Evolutionary conservation across 106 monocot species (phyloP).

Genomic region (Xerophyta viscosa): DNA sequence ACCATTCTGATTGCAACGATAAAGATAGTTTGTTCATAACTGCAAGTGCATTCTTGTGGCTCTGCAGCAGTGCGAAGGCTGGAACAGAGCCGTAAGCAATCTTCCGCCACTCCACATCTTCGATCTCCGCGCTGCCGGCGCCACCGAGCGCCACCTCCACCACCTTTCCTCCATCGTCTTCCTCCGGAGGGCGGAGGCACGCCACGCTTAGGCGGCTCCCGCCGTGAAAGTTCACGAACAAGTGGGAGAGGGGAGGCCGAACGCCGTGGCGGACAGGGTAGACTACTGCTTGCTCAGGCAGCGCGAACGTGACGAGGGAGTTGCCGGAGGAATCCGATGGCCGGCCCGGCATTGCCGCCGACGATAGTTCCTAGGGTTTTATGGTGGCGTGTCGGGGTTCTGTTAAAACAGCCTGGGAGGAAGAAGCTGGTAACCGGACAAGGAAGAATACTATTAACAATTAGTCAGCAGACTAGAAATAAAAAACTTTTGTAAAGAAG

Average conservation of each 20-base stretch:
- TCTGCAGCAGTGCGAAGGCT: constrained; percentile 76
- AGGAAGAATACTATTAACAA: too few species aligned
- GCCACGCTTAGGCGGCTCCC: constrained; percentile 78
- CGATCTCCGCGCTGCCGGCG: constrained; percentile 20
- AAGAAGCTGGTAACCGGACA: too few species aligned
- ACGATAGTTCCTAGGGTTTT: constrained; percentile 17
- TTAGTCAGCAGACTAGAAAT: too few species aligned
- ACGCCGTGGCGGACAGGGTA: constrained; percentile 58
- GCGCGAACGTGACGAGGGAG: constrained; percentile 32
- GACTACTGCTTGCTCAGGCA: constrained; percentile 4
- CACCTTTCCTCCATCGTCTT: constrained; percentile 41
- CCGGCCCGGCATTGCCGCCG: constrained; percentile 44
- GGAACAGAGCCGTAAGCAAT: constrained; percentile 76
- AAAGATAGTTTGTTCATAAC: constrained; percentile 26
- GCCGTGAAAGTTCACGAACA: constrained; percentile 63
- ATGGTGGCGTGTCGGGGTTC: background rate
- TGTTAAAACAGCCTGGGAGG: constrained; percentile 12
- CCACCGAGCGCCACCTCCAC: constrained; percentile 49
- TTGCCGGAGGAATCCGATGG: constrained; percentile 30
- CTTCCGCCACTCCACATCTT: constrained; percentile 57
- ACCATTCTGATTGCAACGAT: constrained; percentile 49
- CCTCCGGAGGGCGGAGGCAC: constrained; percentile 42
- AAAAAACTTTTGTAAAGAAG: too few species aligned
- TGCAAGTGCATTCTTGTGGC: constrained; percentile 47
- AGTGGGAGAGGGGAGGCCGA: constrained; percentile 50